These are phyloP conservation scores for Akebia trifoliata DNA, from an alignment of 164 flowering plant species.

Conservation along the genomic window DNA sequence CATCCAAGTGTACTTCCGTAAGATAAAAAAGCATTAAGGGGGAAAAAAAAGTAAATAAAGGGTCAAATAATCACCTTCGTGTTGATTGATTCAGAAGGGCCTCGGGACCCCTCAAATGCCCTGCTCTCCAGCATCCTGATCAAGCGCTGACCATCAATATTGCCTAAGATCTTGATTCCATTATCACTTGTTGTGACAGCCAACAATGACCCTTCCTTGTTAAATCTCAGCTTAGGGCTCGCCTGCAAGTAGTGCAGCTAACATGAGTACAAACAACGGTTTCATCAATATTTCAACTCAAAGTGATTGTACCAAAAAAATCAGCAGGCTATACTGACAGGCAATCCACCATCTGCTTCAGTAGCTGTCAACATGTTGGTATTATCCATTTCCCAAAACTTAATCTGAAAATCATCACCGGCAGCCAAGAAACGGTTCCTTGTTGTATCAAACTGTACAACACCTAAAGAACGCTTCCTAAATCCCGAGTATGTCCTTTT, in stretches of 20 bases:
- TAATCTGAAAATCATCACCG: conserved; percentile 44
- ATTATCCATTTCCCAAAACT: conserved; percentile 54
- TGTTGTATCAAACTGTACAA: conserved; percentile 56
- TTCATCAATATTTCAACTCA: background rate
- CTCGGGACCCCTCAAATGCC: conserved; percentile 36
- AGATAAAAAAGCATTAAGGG: background rate
- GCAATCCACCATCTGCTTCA: conserved; percentile 49
- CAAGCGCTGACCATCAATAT: conserved; percentile 40
- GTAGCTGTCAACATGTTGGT: conserved; percentile 24
- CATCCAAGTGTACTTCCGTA: too few relatives aligned
- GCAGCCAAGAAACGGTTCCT: conserved; percentile 46
- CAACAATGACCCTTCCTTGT: conserved; percentile 51
- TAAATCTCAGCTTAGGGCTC: conserved; percentile 46
- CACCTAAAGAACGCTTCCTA: conserved; percentile 36
- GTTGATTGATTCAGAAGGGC: conserved; percentile 36
- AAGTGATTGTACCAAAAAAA: background rate
- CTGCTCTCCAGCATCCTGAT: conserved; percentile 40
- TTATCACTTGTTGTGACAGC: conserved; percentile 53
- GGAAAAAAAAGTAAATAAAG: background rate
- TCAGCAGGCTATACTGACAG: conserved; percentile 24
- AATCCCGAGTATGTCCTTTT: conserved; percentile 40
- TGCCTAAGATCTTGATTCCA: conserved; percentile 53
- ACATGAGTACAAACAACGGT: background rate
- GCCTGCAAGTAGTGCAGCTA: conserved; percentile 28
- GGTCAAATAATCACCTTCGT: conserved; percentile 29